Evolutionary conservation across 306 rosid genomes (phyloP), one percentile per base, ranked within the genome.

Genomic region (Trifolium subterraneum): DNA sequence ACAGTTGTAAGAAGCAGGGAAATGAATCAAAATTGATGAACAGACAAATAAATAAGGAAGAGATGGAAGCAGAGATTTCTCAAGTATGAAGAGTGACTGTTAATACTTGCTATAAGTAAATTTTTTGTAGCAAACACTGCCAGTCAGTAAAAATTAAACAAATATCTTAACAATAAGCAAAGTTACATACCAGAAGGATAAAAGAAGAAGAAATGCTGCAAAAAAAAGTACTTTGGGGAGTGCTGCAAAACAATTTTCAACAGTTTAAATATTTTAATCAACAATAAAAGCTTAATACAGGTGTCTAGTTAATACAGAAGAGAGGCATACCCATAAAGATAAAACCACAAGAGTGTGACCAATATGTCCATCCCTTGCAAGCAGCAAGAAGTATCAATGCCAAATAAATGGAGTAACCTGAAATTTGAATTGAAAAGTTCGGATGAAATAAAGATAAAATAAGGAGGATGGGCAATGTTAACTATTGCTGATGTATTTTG

Each of bases 191-290:
- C 99, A 94, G 92, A 92, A 94, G 38, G 99, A 94, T 56, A 94
- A 81, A 79, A 94, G 96, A 68, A 94, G 96, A 87, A 94, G 97
- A 90, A 94, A 94, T 64, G 91, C 94, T 39, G 99, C 96, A 84
- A 92, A 85, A 82, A 92, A 75, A 70, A 90, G 84, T 80, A 94
- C 87, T 85, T 90, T 85, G 58, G 99, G 97, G 84, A 92, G 79
- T 29, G 97, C 99, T 94, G 99, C 99, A 86, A 82, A 81, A 73
- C 51, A 83, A 85, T n/a, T 39, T 71, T 70, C 78, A 77, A 77
- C 80, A 42, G 23, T 54, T 81, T 70, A 88, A 81, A 75, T n/a
- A 62, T 67, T 79, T 70, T 72, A 66, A 62, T 59, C 25, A 70
- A 82, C 56, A 64, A 23, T 64, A 39, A 44, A 22, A 75, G 19